Evolutionary conservation across 2,329 filamentous ascomycete species (phyloP), one percentile per base, ranked within the genome.

Genomic region (Pseudonectria foliicola): DNA sequence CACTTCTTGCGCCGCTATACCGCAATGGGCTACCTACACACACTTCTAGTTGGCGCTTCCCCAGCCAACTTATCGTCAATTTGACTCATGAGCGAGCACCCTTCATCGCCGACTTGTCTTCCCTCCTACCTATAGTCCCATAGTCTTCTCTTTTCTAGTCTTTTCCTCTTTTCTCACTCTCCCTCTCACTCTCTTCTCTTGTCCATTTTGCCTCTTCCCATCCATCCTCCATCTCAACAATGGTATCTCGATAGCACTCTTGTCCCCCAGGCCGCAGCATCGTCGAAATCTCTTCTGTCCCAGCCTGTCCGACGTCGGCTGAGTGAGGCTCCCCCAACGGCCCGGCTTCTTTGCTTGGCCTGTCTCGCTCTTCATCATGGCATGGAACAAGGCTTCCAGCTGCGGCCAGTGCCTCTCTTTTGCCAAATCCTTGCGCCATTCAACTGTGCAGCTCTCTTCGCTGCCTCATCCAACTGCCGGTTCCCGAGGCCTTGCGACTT

Each of bases 361-460:
- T 29, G 42, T 35, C 40, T 30, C 48, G 48, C 38, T 27, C n/a
- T 15, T 11, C 24, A 26, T 39, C 48, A 70, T 70, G 67, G 62
- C 55, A 43, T 55, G 61, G 56, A 55, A 41, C 42, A 64, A 60
- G 52, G 62, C 46, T n/a, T 46, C 43, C 31, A 44, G 49, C 33
- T 52, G 49, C 44, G 44, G 50, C 35, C 42, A 48, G 28, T 52
- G 38, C 25, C 24, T 49, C 3, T 39, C 40, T 13, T n/a, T 31
- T 28, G 31, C 31, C 10, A 32, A 43, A 15, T 14, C 36, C 8
- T 8, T 21, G 18, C 18, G 18, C 18, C 18, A 21, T 21, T 8
- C 18, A 8, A 6, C 18, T 8, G 18, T 21, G 18, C 18, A 21
- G 18, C 8, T 21, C 5, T 8, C 18, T 21, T 25, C 34, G 18